Conservation (phyloP, 2,329 filamentous ascomycete species). For the Colletotrichum cereale region DNA sequence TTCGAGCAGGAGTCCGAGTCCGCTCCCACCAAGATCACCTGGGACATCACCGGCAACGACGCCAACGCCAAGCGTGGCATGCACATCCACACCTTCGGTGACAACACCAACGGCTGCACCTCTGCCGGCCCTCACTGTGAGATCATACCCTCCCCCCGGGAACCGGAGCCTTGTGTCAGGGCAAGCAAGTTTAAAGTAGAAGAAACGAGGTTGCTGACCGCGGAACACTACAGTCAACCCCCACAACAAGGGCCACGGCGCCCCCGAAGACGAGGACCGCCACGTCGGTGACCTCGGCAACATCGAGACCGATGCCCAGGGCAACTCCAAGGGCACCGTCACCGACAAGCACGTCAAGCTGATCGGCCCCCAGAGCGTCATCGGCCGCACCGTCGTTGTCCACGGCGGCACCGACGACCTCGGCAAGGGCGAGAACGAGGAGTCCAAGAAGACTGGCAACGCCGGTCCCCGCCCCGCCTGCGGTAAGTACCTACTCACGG, state of each 20-base stretch:
- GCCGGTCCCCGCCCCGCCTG: conserved; percentile 94
- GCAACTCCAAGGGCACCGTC: conserved; percentile 86
- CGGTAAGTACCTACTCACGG: conserved; percentile 70
- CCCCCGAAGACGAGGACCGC: conserved; percentile 83
- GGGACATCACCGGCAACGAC: conserved; percentile 93
- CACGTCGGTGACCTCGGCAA: conserved; percentile 99
- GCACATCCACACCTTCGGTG: conserved; percentile 98
- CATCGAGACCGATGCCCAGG: conserved; percentile 93
- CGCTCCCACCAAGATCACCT: conserved; percentile 86
- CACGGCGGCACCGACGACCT: conserved; percentile 98
- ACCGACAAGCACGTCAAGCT: conserved; percentile 91
- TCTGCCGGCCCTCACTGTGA: conserved; percentile 97
- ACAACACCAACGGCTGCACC: conserved; percentile 99
- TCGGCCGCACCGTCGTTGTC: conserved; percentile 95
- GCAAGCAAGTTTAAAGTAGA: background rate
- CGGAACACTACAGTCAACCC: conserved; percentile 83
- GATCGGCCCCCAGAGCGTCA: conserved; percentile 93
- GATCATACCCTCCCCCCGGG: conserved; percentile 49
- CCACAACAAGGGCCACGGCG: conserved; percentile 90
- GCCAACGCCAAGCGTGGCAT: conserved; percentile 96
- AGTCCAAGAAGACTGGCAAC: conserved; percentile 99
- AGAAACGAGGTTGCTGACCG: conserved; percentile 11
- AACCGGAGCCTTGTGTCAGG: background rate
- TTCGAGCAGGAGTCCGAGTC: conserved; percentile 93
- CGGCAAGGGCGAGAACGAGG: conserved; percentile 89